phyloP scores from a whole-genome alignment of 2,329 filamentous ascomycete genomes.

The Penicillium sp. region DNA sequence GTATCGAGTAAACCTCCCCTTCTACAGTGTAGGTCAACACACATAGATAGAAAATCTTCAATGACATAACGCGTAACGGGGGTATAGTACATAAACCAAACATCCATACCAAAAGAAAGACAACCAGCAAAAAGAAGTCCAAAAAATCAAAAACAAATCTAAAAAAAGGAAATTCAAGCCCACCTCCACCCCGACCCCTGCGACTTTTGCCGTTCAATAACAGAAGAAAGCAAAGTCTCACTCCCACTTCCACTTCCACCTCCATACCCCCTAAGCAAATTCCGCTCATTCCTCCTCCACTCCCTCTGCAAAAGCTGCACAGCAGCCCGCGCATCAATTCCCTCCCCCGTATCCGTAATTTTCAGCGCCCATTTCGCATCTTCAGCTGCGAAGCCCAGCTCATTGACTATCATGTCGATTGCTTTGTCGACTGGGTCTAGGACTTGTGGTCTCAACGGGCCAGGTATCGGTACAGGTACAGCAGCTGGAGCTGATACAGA shows the following conservation, averaged over 20 bases:
- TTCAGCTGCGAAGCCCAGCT: conserved; percentile 56
- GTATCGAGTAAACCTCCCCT: too few species aligned
- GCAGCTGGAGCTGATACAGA: too few species aligned
- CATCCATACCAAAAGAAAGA: neutral
- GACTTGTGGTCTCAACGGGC: conserved; percentile 30
- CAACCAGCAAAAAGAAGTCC: neutral
- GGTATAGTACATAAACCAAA: neutral
- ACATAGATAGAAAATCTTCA: neutral
- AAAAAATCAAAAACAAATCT: neutral
- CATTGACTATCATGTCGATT: conserved; percentile 52
- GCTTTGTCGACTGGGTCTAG: conserved; percentile 56
- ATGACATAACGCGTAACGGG: too few species aligned
- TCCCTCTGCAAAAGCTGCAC: conserved; percentile 52
- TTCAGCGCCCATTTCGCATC: conserved; percentile 56
- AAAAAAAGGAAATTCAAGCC: conserved; percentile 27
- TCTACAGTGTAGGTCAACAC: neutral
- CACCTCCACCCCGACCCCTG: conserved; percentile 38
- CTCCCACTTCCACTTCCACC: conserved; percentile 17
- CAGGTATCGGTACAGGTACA: conserved; percentile 18
- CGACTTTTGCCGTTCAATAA: conserved; percentile 26
- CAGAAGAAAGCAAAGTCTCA: conserved; percentile 23
- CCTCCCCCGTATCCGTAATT: conserved; percentile 58
- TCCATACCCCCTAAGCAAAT: conserved; percentile 15
- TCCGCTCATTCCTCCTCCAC: conserved; percentile 25
- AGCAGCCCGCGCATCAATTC: conserved; percentile 55